Evolutionary conservation across 345 rosid genomes (phyloP).

Genomic region (Punica granatum): DNA sequence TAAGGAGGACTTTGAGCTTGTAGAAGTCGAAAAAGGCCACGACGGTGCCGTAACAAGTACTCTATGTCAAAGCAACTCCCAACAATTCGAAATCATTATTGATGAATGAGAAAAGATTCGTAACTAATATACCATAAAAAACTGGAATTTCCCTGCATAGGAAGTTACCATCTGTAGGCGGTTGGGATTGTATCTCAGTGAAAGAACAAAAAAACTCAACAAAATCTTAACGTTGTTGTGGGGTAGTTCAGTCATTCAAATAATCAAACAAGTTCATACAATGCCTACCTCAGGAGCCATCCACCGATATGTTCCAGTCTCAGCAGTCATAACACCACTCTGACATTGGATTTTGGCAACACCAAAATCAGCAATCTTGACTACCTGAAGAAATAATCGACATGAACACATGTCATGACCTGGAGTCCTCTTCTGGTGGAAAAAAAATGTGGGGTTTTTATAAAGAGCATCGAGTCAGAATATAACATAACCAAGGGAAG

Average conservation of each 20-base stretch:
- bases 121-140: not conserved
- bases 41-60: not conserved
- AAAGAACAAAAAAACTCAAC: not conserved
- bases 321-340: constrained; percentile 69
- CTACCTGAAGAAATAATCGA: constrained; percentile 27
- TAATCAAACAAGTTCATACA: constrained; percentile 1
- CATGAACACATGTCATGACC: not conserved
- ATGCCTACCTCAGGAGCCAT: constrained; percentile 76
- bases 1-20: not conserved
- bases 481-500: not conserved
- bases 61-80: not conserved
- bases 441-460: not conserved
- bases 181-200: not conserved
- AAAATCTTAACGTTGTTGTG: not conserved
- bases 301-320: constrained; percentile 77
- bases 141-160: not conserved
- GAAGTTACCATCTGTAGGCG: not conserved
- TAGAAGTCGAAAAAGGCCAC: not conserved
- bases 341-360: constrained; percentile 57
- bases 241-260: not conserved
- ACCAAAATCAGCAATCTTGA: constrained; percentile 70
- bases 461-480: not conserved
- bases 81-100: not conserved
- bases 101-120: too few species aligned
- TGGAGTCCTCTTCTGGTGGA: not conserved